Evolutionary conservation across 139 green algal species (phyloP), one percentile per base, ranked within the genome.

Genomic region (Monoraphidium neglectum): DNA sequence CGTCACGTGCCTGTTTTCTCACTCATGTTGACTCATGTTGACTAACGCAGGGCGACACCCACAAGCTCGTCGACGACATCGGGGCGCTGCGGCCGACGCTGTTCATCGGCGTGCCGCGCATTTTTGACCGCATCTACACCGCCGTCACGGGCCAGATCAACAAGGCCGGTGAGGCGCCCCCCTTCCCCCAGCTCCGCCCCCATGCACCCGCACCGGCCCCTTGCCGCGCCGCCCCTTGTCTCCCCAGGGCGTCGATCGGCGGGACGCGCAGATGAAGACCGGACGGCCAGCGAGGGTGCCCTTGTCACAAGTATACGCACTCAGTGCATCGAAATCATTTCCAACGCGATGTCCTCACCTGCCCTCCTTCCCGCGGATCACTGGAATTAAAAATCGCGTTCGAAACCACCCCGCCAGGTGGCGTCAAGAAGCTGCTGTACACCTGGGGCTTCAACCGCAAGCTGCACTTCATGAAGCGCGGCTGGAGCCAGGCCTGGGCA

Each of bases 101-200:
- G 2, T 98, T 99, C 82, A 79, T 90, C 61, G 96, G 95, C 32
- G 96, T 99, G 77, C 96, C 96, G 0, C 89, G 96, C 53, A 93
- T 99, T 18, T 99, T 96, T 82, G 96, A 99, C 81, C 87, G 94
- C 79, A 98, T 99, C 84, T 97, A 98, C 86, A 67, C 77, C 4
- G 83, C 91, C 59, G 89, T 80, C 21, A 69, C 37, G 13, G 79
- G 87, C 28, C 72, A 87, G 86, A 68, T 47, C 64, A 43, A 16
- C 12, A 51, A 51, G 12, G 43, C 43, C 8, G 43, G 43, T 51
- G 43, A 12, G 43, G 8, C 8, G 43, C 43, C 8, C 43, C 43
- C 43, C 43, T 12, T 8, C 43, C 43, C 43, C 43, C 12, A 51
- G 8, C 43, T 12, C 43, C 43, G 43, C 43, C 43, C 43, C 43